Evolutionary conservation across 2,329 filamentous ascomycete genomes (phyloP), one percentile per base, ranked within the genome.

Genomic region (Epichloe elymi): DNA sequence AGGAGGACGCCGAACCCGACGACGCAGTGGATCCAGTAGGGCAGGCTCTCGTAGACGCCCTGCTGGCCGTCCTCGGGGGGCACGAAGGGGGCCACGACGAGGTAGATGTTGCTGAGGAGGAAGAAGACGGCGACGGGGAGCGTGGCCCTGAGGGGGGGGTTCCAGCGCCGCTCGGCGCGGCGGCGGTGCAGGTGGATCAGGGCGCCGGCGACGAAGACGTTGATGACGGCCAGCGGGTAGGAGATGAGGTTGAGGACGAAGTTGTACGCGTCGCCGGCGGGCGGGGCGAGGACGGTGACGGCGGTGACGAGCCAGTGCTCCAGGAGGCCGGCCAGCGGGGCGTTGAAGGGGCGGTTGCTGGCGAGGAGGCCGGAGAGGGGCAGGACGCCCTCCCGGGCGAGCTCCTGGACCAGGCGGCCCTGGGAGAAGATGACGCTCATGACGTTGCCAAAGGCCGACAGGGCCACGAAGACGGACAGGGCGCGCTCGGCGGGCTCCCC

Each of bases 371-470:
- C 67, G 0, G 79, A 80, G 52, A 78, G 81, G 82, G 82, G 82
- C 2, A 85, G 65, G n/a, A 85, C 72, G 30, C 80, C 81, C 63
- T 85, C 81, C 11, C 79, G 76, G 4, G 79, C 81, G 15, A 84
- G 74, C 61, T 83, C 80, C 63, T 83, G 82, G 0, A 82, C 80
- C 5, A 85, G 67, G 49, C 82, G 75, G 6, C 80, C 80, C 63
- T 85, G 80, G 0, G 81, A 81, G 65, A 85, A 85, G 55, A 84
- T 84, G 54, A 85, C 80, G 51, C 73, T 77, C 45, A 85, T 70
- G 14, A 85, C 78, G 57, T 85, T 85, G 30, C 81, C 82, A 56
- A 83, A 80, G 4, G 81, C 81, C 0, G 81, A 85, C 1, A 85
- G 69, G 0, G 82, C 81, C 20, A 85, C 80, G 54, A 85, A 83